phyloP scores from a whole-genome alignment of 768 basidiomycete species.

The Russula lepida region DNA sequence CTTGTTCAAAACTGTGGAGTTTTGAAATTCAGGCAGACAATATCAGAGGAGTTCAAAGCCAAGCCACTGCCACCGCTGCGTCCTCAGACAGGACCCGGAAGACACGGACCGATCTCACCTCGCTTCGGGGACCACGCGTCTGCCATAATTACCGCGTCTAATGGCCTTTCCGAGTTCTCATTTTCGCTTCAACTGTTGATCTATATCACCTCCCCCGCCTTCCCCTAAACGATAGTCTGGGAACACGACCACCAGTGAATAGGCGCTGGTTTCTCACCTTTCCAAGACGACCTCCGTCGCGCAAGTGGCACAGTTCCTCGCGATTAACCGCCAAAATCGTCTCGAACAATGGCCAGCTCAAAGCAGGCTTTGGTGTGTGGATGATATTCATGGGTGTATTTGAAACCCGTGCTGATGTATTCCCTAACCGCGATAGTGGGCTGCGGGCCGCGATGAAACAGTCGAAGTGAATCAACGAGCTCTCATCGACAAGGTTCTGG shows the following conservation, averaged over 20 bases:
- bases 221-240: too few species aligned
- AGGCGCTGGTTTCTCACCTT: not conserved
- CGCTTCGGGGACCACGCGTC: too few species aligned
- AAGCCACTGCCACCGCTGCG: too few species aligned
- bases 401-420: not conserved
- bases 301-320: not conserved
- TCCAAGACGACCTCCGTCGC: not conserved
- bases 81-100: too few species aligned
- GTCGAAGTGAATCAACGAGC: constrained; percentile 93
- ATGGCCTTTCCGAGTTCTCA: too few species aligned
- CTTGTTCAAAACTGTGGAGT: too few species aligned
- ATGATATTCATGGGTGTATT: not conserved
- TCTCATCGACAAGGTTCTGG: constrained; percentile 94
- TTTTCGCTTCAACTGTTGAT: too few species aligned
- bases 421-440: constrained; percentile 32
- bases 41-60: too few species aligned
- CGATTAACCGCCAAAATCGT: not conserved
- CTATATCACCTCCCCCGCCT: too few species aligned
- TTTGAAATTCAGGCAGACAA: too few species aligned
- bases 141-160: too few species aligned
- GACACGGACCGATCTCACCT: too few species aligned
- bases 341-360: constrained; percentile 5
- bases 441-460: constrained; percentile 60
- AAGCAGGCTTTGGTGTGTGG: constrained; percentile 13
- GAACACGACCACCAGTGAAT: not conserved